These are phyloP conservation scores for Colletotrichum kahawae DNA, from an alignment of 2,329 filamentous ascomycete genomes.

Conservation along the genomic window DNA sequence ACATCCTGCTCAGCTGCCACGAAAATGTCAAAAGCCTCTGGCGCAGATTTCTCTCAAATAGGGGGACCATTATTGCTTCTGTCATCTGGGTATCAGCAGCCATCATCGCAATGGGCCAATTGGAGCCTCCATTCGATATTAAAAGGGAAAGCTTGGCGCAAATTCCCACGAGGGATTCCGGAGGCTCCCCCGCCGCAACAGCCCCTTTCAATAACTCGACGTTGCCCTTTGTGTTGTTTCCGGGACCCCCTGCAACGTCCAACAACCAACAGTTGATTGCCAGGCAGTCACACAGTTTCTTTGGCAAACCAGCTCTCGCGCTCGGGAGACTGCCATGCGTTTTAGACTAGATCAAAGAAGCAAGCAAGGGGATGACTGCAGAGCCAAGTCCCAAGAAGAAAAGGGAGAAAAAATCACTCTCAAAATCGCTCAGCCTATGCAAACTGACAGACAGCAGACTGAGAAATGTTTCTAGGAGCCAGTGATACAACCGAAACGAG, in stretches of 20 bases:
- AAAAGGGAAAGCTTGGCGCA: not conserved
- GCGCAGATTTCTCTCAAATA: not conserved
- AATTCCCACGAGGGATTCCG: constrained; percentile 1
- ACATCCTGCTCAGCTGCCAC: not conserved
- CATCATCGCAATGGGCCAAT: not conserved
- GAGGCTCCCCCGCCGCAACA: constrained; percentile 4
- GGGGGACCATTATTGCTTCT: not conserved
- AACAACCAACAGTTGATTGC: not conserved
- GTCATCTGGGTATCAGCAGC: not conserved
- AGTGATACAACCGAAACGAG: not conserved
- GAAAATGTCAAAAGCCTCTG: not conserved
- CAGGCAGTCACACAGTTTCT: not conserved
- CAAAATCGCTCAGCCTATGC: not conserved
- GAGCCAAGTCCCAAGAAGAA: not conserved
- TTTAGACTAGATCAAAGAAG: not conserved
- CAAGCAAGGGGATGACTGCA: not conserved
- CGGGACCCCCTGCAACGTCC: not conserved
- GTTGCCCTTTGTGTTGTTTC: not conserved
- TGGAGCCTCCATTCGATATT: not conserved
- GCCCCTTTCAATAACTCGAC: not conserved
- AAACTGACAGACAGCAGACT: not conserved
- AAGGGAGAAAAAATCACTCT: not conserved
- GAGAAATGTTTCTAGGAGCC: not conserved
- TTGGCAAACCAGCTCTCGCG: not conserved
- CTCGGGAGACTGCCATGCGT: not conserved